phyloP scores from a whole-genome alignment of 768 basidiomycete species.

The Lentinus brumalis region DNA sequence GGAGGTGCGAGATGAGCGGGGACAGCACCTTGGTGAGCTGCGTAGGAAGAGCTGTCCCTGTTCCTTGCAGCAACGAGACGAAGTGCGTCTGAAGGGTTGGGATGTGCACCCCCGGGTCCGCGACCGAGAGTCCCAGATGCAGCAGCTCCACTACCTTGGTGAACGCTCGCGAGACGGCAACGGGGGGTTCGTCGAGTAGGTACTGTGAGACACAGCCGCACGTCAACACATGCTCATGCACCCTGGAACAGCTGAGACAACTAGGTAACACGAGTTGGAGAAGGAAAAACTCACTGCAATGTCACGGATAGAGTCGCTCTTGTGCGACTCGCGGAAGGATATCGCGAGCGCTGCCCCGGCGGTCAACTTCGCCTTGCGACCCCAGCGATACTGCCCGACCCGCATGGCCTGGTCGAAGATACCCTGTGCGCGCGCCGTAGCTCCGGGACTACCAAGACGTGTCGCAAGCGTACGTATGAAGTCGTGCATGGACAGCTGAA shows the following conservation, averaged over 20 bases:
- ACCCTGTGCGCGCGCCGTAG: slow-evolving; percentile 63
- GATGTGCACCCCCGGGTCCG: slow-evolving; percentile 64
- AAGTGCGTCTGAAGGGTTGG: slow-evolving; percentile 58
- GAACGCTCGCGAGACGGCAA: slow-evolving; percentile 57
- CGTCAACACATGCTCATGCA: slow-evolving; percentile 25
- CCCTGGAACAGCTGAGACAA: slow-evolving; percentile 16
- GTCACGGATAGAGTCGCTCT: slow-evolving; percentile 66
- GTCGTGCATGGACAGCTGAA: slow-evolving; percentile 61
- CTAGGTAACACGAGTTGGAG: slow-evolving; percentile 4
- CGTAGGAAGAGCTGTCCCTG: slow-evolving; percentile 16
- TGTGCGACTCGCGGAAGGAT: slow-evolving; percentile 70
- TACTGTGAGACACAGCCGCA: slow-evolving; percentile 29
- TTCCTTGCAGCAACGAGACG: slow-evolving; percentile 21
- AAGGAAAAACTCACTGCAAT: slow-evolving; percentile 51
- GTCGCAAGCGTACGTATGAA: slow-evolving; percentile 64
- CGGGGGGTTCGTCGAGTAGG: slow-evolving; percentile 54
- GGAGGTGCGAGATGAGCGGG: slow-evolving; percentile 21
- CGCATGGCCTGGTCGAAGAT: slow-evolving; percentile 72
- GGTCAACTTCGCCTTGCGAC: slow-evolving; percentile 65
- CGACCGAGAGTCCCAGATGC: slow-evolving; percentile 50
- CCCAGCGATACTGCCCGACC: slow-evolving; percentile 66
- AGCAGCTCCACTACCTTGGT: slow-evolving; percentile 54
- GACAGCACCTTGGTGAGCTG: slow-evolving; percentile 22
- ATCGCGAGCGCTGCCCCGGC: slow-evolving; percentile 72
- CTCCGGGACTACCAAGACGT: slow-evolving; percentile 59